Percentiles rank a stretch among this genome's conserved stretches.
These are phyloP conservation scores for Globisporangium paddicum DNA, from an alignment of 352 stramenopile genomes.

Conservation along the genomic window DNA sequence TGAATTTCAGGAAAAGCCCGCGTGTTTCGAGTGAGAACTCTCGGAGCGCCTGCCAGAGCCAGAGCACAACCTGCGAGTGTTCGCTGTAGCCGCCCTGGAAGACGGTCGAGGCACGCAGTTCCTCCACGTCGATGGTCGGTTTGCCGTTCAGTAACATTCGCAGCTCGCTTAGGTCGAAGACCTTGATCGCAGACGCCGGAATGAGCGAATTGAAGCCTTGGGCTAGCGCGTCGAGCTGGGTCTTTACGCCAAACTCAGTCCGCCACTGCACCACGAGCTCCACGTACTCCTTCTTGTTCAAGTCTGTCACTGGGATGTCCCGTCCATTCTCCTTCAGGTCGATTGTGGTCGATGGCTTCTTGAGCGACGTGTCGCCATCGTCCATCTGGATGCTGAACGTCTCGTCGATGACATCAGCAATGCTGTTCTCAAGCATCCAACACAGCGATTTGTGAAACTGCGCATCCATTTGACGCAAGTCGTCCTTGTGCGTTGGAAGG, in stretches of 20 bases:
- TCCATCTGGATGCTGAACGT: slow-evolving; percentile 78
- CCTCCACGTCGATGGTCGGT: slow-evolving; percentile 79
- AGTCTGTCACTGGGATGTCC: slow-evolving; percentile 59
- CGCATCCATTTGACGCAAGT: slow-evolving; percentile 71
- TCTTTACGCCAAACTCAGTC: slow-evolving; percentile 42
- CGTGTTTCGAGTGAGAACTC: slow-evolving; percentile 56
- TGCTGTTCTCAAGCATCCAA: slow-evolving; percentile 87
- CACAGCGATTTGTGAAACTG: slow-evolving; percentile 76
- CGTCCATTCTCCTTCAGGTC: slow-evolving; percentile 63
- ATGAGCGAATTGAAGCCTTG: slow-evolving; percentile 53
- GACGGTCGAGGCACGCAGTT: slow-evolving; percentile 67
- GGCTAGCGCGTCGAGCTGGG: slow-evolving; percentile 53
- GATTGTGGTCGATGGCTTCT: slow-evolving; percentile 22
- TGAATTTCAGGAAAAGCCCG: slow-evolving; percentile 77
- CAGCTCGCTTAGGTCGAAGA: slow-evolving; percentile 42
- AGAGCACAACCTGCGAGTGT: slow-evolving; percentile 69
- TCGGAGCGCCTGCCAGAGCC: slow-evolving; percentile 82
- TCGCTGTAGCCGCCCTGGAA: slow-evolving; percentile 83
- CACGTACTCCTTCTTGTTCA: slow-evolving; percentile 80
- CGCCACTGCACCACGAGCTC: slow-evolving; percentile 58
- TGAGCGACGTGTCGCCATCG: slow-evolving; percentile 1
- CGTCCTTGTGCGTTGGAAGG: slow-evolving; percentile 33
- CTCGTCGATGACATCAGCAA: slow-evolving; percentile 75
- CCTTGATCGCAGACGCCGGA: slow-evolving; percentile 30
- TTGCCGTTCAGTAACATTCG: slow-evolving; percentile 48